Percentiles rank a stretch among this genome's conserved stretches.
Conservation (phyloP, 2,329 filamentous ascomycete genomes). For the Incumbomyces lentus region DNA sequence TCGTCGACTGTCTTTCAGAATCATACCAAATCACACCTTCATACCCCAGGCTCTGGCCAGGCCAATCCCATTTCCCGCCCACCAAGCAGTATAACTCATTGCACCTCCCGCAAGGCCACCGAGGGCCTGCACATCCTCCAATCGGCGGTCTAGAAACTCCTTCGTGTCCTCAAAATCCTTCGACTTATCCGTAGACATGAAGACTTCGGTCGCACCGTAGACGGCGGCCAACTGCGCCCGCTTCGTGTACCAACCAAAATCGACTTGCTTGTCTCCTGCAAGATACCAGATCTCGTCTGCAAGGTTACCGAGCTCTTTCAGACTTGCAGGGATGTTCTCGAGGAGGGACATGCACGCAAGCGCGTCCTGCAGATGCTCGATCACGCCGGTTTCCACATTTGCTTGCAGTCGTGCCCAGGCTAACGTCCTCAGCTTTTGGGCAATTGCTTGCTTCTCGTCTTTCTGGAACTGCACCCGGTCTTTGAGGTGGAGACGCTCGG, state of each 20-base stretch:
- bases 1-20: too few relatives aligned
- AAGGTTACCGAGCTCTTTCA: slow-evolving; percentile 68
- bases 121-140: slow-evolving; percentile 57
- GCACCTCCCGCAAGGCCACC: slow-evolving; percentile 54
- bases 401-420: slow-evolving; percentile 66
- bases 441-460: slow-evolving; percentile 35
- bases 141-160: slow-evolving; percentile 64
- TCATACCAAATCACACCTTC: slow-evolving; percentile 56
- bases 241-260: slow-evolving; percentile 79
- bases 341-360: slow-evolving; percentile 84
- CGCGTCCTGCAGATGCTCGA: slow-evolving; percentile 81
- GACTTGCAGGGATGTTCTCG: slow-evolving; percentile 60
- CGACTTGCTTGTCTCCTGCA: slow-evolving; percentile 69
- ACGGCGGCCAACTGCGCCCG: slow-evolving; percentile 52
- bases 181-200: slow-evolving; percentile 83
- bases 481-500: slow-evolving; percentile 51
- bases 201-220: slow-evolving; percentile 75
- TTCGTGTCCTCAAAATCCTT: slow-evolving; percentile 65
- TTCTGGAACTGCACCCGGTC: slow-evolving; percentile 31
- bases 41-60: slow-evolving; percentile 79
- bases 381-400: slow-evolving; percentile 52
- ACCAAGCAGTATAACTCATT: slow-evolving; percentile 73
- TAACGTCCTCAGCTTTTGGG: slow-evolving; percentile 58
- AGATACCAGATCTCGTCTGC: slow-evolving; percentile 90
- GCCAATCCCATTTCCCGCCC: slow-evolving; percentile 65